These are phyloP conservation scores for Trichosporon inkin DNA, from an alignment of 1,284 basidiomycete genomes.

Conservation along the genomic window DNA sequence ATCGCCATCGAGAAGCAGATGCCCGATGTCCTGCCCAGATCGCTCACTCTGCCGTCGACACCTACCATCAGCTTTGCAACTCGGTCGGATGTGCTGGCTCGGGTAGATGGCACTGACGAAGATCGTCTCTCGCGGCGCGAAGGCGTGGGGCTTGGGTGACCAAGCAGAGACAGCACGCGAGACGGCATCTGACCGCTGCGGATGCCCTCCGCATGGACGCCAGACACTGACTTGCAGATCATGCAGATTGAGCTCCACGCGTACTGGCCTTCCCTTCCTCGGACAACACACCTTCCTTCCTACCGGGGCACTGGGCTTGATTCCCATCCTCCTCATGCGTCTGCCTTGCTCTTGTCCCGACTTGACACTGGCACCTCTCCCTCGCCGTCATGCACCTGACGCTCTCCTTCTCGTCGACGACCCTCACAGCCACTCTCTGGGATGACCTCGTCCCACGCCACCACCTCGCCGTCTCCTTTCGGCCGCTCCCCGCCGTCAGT, in stretches of 20 bases:
- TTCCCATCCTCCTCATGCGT: not conserved
- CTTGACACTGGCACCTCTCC: not conserved
- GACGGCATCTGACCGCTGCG: no score
- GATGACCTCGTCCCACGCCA: not conserved
- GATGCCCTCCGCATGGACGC: not conserved
- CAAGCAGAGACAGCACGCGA: no score
- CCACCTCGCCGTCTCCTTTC: not conserved
- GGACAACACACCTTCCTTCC: not conserved
- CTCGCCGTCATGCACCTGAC: conserved; percentile 7
- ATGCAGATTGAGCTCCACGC: no score
- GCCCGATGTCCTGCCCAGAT: no score
- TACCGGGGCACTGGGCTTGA: not conserved
- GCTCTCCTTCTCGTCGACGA: conserved; percentile 7
- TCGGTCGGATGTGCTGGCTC: no score
- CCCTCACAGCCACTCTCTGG: conserved; percentile 1
- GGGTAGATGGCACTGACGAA: no score
- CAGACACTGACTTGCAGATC: not conserved
- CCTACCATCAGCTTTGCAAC: no score
- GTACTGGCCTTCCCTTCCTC: not conserved
- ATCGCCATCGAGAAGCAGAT: no score
- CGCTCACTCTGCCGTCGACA: no score
- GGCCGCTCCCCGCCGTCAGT: not conserved
- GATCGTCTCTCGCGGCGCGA: no score
- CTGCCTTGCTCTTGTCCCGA: not conserved
- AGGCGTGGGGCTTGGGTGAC: no score